Conservation (phyloP, 2,329 filamentous ascomycete genomes). For the Botryotinia globosa region DNA sequence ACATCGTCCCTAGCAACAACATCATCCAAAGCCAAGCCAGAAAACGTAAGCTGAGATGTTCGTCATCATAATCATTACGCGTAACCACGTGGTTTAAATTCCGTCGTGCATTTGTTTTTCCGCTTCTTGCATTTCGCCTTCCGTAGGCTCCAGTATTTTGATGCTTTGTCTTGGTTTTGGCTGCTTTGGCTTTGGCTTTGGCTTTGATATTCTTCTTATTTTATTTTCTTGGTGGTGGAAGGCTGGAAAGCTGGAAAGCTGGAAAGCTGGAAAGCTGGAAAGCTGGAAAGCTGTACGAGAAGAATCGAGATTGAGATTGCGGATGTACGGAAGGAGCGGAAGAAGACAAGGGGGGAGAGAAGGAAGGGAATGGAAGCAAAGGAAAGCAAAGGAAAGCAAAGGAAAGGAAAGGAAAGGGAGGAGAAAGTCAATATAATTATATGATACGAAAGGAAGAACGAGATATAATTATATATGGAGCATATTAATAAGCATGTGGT, state of each 20-base stretch:
- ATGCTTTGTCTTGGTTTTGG: background rate
- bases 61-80: background rate
- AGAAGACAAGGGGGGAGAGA: background rate
- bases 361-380: no score
- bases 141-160: conserved; percentile 11
- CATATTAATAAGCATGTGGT: background rate
- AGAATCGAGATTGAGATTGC: background rate
- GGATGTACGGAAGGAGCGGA: background rate
- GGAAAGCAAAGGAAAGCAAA: no score
- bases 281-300: background rate
- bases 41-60: background rate
- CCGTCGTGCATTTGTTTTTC: background rate
- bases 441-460: background rate
- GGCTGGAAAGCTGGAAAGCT: background rate
- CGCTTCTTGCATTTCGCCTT: background rate
- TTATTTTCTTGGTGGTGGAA: background rate
- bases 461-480: background rate
- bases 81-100: background rate
- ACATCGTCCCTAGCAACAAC: no score
- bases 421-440: background rate
- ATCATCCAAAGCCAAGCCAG: background rate
- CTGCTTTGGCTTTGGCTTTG: background rate
- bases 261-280: no score
- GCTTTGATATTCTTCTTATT: background rate
- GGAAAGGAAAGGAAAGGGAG: no score